Conservation (phyloP, 2,329 filamentous ascomycete species). For the Chaetomium globosum region DNA sequence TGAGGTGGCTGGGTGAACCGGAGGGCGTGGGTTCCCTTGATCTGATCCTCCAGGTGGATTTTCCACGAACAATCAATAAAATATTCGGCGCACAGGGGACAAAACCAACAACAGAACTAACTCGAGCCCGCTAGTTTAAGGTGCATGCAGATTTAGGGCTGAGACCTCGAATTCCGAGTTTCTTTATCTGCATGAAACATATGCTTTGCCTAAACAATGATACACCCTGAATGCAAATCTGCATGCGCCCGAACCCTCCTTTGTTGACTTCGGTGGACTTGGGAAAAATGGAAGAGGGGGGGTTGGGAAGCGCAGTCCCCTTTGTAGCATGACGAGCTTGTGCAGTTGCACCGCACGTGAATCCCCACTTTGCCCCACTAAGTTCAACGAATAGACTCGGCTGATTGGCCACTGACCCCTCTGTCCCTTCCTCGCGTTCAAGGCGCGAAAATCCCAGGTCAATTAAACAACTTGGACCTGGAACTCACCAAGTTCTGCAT, state of each 20-base stretch:
- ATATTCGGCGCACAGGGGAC: neutral
- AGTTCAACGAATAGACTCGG: neutral
- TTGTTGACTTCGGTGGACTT: conserved; percentile 9
- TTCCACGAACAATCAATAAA: too few relatives aligned
- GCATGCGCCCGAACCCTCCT: neutral
- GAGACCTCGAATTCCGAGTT: neutral
- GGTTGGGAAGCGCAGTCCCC: conserved; percentile 7
- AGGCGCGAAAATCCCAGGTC: conserved; percentile 37
- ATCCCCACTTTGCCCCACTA: conserved; percentile 29
- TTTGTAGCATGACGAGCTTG: conserved; percentile 24
- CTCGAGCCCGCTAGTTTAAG: neutral
- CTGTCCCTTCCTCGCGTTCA: conserved; percentile 34
- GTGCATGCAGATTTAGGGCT: conserved; percentile 1
- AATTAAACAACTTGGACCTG: conserved; percentile 35
- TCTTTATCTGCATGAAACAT: conserved; percentile 5
- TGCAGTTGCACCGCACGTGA: conserved; percentile 28
- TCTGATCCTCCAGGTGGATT: neutral
- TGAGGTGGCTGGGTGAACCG: conserved; percentile 1
- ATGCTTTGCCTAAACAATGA: neutral
- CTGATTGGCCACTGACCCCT: conserved; percentile 30
- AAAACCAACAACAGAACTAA: neutral
- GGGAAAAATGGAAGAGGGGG: neutral
- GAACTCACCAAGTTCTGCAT: conserved; percentile 19
- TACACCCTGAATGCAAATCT: neutral
- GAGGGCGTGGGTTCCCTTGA: neutral